Conservation (phyloP, 2,329 filamentous ascomycete genomes). For the Colletotrichum falcatum region DNA sequence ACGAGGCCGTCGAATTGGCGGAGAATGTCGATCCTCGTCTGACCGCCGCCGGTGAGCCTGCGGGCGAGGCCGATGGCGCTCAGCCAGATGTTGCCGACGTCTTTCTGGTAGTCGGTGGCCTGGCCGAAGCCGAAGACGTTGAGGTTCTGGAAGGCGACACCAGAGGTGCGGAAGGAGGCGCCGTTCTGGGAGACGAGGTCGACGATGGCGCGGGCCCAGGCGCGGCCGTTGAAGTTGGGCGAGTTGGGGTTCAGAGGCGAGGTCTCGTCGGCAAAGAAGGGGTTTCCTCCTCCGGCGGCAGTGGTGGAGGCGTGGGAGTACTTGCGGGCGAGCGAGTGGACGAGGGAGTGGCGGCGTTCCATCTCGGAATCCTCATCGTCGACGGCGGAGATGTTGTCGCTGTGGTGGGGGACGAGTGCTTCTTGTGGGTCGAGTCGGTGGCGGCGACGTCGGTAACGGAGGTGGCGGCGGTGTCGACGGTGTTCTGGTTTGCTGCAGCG, state of each 20-base stretch:
- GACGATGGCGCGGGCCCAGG: conserved; percentile 72
- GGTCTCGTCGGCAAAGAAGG: conserved; percentile 63
- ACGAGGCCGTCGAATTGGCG: conserved; percentile 76
- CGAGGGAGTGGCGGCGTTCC: conserved; percentile 63
- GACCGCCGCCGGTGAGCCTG: conserved; percentile 64
- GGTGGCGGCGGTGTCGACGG: conserved; percentile 51
- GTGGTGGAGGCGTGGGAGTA: conserved; percentile 62
- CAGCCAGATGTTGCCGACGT: conserved; percentile 72
- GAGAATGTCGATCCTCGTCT: conserved; percentile 75
- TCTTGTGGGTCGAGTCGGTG: conserved; percentile 44
- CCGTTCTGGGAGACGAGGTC: conserved; percentile 64
- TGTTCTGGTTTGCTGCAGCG: conserved; percentile 44
- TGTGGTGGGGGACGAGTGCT: conserved; percentile 34
- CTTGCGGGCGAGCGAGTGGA: conserved; percentile 67
- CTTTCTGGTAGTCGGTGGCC: conserved; percentile 77
- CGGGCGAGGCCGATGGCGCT: conserved; percentile 58
- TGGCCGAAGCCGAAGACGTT: conserved; percentile 76
- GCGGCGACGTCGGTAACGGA: conserved; percentile 53
- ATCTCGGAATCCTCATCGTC: conserved; percentile 58
- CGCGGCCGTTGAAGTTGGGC: conserved; percentile 63
- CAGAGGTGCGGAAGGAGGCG: conserved; percentile 68
- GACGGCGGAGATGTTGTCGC: conserved; percentile 48
- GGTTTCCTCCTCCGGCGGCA: conserved; percentile 56
- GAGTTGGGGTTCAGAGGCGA: conserved; percentile 67
- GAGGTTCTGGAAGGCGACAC: conserved; percentile 75